phyloP scores from a whole-genome alignment of 2,329 filamentous ascomycete species.

The Ascomycota sp. region DNA sequence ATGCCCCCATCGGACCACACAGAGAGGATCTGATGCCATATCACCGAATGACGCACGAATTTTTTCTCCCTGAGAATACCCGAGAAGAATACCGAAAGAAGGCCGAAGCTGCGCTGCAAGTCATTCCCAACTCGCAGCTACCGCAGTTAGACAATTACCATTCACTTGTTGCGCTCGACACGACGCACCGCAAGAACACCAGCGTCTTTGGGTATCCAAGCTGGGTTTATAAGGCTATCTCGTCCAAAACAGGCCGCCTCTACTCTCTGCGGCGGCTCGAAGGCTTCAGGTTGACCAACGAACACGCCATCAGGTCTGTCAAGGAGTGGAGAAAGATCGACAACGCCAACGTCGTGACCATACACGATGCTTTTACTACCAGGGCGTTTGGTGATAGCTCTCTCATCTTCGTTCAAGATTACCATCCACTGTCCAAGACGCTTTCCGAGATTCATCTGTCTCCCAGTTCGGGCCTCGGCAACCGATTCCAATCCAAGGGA shows the following conservation, averaged over 20 bases:
- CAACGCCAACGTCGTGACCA: conserved; percentile 63
- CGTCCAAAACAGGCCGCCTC: conserved; percentile 69
- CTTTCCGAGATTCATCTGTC: conserved; percentile 63
- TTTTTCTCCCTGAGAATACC: conserved; percentile 75
- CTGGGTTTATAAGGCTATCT: conserved; percentile 90
- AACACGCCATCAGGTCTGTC: conserved; percentile 68
- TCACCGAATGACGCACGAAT: conserved; percentile 71
- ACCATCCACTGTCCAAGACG: conserved; percentile 78
- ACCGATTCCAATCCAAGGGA: conserved; percentile 22
- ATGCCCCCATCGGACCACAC: conserved; percentile 70
- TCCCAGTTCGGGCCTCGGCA: conserved; percentile 17
- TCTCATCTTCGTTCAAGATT: conserved; percentile 82
- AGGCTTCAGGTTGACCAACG: conserved; percentile 73
- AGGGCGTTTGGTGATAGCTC: conserved; percentile 87
- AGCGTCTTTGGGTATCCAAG: conserved; percentile 71
- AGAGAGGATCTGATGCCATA: conserved; percentile 65
- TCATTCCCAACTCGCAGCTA: conserved; percentile 56
- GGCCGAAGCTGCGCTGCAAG: conserved; percentile 65
- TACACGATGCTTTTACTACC: conserved; percentile 86
- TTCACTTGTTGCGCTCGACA: conserved; percentile 76
- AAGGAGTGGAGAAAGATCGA: conserved; percentile 77
- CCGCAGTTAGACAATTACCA: conserved; percentile 78
- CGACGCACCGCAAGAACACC: conserved; percentile 56
- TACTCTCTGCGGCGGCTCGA: conserved; percentile 77
- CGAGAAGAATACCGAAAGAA: conserved; percentile 82